phyloP scores from a whole-genome alignment of 495 filamentous ascomycete genomes.

The Tetracladium setigerum region DNA sequence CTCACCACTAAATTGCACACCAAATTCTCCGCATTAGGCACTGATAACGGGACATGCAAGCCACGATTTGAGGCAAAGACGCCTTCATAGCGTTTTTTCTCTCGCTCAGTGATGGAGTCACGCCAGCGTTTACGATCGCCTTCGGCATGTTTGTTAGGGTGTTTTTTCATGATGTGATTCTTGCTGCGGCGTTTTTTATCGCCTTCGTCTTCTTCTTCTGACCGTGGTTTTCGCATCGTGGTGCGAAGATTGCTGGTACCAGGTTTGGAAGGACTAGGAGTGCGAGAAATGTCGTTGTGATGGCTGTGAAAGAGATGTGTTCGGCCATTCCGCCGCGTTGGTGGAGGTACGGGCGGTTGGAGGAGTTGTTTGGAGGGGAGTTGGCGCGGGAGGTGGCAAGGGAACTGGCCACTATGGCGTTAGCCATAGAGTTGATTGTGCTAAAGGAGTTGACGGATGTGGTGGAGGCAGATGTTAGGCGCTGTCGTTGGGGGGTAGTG shows the following conservation, averaged over 20 bases:
- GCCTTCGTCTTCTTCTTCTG: conserved; percentile 48
- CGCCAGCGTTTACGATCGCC: conserved; percentile 81
- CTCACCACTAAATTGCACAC: conserved; percentile 74
- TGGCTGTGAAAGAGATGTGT: conserved; percentile 11
- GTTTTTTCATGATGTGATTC: conserved; percentile 21
- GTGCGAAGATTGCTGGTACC: conserved; percentile 44
- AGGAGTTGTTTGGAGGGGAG: conserved; percentile 39
- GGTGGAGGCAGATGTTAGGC: conserved; percentile 5
- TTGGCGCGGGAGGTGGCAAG: conserved; percentile 63
- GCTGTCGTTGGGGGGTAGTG: background rate
- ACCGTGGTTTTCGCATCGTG: conserved; percentile 59
- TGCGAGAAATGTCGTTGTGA: conserved; percentile 35
- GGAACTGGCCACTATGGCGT: conserved; percentile 81
- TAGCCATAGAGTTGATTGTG: conserved; percentile 36
- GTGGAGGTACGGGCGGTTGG: conserved; percentile 25
- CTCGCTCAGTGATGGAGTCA: conserved; percentile 63
- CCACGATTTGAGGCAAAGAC: conserved; percentile 94
- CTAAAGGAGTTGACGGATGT: conserved; percentile 3
- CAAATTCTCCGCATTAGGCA: conserved; percentile 31
- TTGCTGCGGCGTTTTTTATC: conserved; percentile 16
- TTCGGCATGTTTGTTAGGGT: conserved; percentile 79
- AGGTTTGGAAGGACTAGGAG: conserved; percentile 45
- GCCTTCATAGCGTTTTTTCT: conserved; percentile 89
- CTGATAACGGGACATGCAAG: conserved; percentile 22
- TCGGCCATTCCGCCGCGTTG: conserved; percentile 40